Conservation (phyloP, 176 grass and related monocot species). For the Themeda triandra region DNA sequence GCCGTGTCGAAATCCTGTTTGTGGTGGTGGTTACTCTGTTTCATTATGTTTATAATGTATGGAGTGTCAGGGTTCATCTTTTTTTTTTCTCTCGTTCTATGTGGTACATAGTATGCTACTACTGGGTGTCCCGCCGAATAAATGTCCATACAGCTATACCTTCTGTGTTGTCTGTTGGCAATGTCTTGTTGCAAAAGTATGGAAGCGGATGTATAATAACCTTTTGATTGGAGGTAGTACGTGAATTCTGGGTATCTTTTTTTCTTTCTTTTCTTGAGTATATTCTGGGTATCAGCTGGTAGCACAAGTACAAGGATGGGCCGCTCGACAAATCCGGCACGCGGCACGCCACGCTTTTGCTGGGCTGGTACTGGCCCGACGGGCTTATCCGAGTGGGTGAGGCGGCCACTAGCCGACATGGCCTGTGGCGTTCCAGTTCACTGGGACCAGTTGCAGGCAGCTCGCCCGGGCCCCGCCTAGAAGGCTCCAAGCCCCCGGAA, state of each 20-base stretch:
- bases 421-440: background rate
- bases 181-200: background rate
- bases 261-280: too few relatives aligned
- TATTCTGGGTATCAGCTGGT: too few relatives aligned
- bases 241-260: too few relatives aligned
- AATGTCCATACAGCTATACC: background rate
- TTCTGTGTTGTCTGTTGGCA: background rate
- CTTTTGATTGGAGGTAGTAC: too few relatives aligned
- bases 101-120: background rate
- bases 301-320: background rate
- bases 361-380: background rate
- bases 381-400: background rate
- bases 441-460: background rate
- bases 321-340: background rate
- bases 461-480: background rate
- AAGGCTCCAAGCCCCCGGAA: background rate
- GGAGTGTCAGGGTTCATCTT: background rate
- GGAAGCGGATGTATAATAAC: too few relatives aligned
- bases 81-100: background rate
- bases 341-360: background rate
- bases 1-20: background rate
- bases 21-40: background rate
- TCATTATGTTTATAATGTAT: background rate
- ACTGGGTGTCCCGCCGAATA: constrained; percentile 1
- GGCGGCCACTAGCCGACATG: background rate